Conservation (phyloP, 108 stramenopile species). For the Pelagomonas calceolata region DNA sequence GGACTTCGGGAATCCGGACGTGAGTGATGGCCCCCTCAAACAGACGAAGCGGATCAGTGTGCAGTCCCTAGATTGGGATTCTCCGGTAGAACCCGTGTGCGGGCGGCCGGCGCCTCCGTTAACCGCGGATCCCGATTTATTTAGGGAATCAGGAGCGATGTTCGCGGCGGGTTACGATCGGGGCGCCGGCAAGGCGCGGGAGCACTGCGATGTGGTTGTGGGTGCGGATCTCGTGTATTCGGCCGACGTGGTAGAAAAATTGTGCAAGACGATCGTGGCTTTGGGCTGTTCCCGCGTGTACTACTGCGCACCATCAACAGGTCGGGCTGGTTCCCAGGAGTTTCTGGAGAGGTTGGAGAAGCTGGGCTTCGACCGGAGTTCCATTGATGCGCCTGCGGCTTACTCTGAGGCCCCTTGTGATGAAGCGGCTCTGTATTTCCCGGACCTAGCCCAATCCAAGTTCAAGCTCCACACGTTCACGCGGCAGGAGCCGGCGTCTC, state of each 20-base stretch:
- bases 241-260: slow-evolving; percentile 50
- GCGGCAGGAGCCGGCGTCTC: no score
- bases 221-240: slow-evolving; percentile 77
- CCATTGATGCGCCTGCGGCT: background rate
- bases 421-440: background rate
- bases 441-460: background rate
- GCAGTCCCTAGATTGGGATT: slow-evolving; percentile 59
- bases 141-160: no score
- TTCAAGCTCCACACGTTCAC: background rate
- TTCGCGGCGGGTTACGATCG: no score
- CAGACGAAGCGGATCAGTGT: slow-evolving; percentile 13
- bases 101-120: no score
- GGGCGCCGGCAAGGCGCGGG: no score
- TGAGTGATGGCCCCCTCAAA: no score
- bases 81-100: slow-evolving; percentile 24
- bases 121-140: slow-evolving; percentile 66
- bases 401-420: background rate
- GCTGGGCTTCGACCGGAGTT: background rate
- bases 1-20: slow-evolving; percentile 3
- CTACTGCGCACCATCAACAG: slow-evolving; percentile 47
- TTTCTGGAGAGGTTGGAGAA: background rate
- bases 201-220: slow-evolving; percentile 58
- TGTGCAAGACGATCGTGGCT: slow-evolving; percentile 28
- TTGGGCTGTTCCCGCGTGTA: slow-evolving; percentile 32
- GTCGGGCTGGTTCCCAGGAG: background rate